These are phyloP conservation scores for Phyllosticta paracitricarpa DNA, from an alignment of 2,329 filamentous ascomycete genomes.

Conservation along the genomic window DNA sequence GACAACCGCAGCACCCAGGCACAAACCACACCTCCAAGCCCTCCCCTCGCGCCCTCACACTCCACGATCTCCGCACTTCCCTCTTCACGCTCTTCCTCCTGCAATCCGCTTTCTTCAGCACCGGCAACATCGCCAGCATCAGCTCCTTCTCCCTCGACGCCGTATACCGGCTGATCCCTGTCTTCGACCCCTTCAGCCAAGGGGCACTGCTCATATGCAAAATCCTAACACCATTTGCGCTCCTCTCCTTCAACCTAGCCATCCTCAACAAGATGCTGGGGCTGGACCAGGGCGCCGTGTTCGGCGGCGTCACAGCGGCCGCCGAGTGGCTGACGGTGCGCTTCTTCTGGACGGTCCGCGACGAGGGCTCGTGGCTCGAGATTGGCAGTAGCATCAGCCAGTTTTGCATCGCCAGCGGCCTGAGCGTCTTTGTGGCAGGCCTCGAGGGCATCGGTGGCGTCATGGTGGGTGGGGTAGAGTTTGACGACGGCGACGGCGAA, in stretches of 20 bases:
- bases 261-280: conserved; percentile 77
- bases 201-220: conserved; percentile 79
- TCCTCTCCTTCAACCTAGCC: conserved; percentile 89
- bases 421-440: conserved; percentile 84
- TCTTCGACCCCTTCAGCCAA: conserved; percentile 92
- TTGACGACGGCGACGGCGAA: conserved; percentile 30
- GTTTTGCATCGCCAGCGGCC: conserved; percentile 80
- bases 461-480: conserved; percentile 72
- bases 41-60: conserved; percentile 53
- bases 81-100: conserved; percentile 93
- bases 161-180: conserved; percentile 73
- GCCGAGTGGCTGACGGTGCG: conserved; percentile 87
- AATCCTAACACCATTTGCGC: conserved; percentile 82
- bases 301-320: conserved; percentile 83
- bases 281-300: conserved; percentile 77
- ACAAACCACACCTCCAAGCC: conserved; percentile 7
- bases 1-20: conserved; percentile 28
- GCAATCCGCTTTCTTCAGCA: conserved; percentile 94
- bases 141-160: conserved; percentile 90
- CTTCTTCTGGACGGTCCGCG: conserved; percentile 96
- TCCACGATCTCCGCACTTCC: conserved; percentile 79
- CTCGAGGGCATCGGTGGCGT: conserved; percentile 77
- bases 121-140: conserved; percentile 88
- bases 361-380: conserved; percentile 94
- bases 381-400: conserved; percentile 96